Evolutionary conservation across 1,284 basidiomycete genomes (phyloP).

Genomic region (Cryptococcus sp.): DNA sequence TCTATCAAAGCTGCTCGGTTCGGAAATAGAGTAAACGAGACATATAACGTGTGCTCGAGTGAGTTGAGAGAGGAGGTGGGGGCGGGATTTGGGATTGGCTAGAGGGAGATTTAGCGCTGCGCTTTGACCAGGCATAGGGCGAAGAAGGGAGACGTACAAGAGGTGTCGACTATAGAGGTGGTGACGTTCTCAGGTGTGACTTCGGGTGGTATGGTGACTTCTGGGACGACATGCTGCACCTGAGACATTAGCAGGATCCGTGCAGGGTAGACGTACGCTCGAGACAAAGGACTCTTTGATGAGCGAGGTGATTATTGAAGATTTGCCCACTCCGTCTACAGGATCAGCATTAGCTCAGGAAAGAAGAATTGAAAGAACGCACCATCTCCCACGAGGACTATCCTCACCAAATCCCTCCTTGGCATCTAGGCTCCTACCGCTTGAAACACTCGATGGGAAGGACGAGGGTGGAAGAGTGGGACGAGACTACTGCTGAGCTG

Average conservation of each 20-base stretch:
- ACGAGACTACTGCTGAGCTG: no score
- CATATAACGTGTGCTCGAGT: slow-evolving; percentile 96
- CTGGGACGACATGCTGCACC: slow-evolving; percentile 87
- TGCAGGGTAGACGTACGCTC: slow-evolving; percentile 57
- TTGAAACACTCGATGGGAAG: no score
- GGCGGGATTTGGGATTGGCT: slow-evolving; percentile 50
- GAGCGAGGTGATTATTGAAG: slow-evolving; percentile 87
- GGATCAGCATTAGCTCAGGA: slow-evolving; percentile 2
- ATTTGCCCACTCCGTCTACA: slow-evolving; percentile 86
- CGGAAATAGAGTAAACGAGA: slow-evolving; percentile 93
- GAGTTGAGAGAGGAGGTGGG: slow-evolving; percentile 88
- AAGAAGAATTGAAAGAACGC: slow-evolving; percentile 36
- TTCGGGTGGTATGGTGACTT: slow-evolving; percentile 92
- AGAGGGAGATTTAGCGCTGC: no score
- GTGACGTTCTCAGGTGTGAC: slow-evolving; percentile 94
- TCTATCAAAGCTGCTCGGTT: slow-evolving; percentile 90
- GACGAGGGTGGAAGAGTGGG: no score
- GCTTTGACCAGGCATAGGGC: slow-evolving; percentile 1
- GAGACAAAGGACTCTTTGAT: slow-evolving; percentile 91
- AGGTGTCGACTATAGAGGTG: slow-evolving; percentile 91
- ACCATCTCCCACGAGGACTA: slow-evolving; percentile 91
- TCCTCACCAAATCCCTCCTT: slow-evolving; percentile 53
- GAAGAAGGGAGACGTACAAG: slow-evolving; percentile 56
- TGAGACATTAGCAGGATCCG: slow-evolving; percentile 30
- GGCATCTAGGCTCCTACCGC: no score